These are phyloP conservation scores for Fraxinus albicans DNA, from an alignment of 305 asterid species.

Conservation along the genomic window DNA sequence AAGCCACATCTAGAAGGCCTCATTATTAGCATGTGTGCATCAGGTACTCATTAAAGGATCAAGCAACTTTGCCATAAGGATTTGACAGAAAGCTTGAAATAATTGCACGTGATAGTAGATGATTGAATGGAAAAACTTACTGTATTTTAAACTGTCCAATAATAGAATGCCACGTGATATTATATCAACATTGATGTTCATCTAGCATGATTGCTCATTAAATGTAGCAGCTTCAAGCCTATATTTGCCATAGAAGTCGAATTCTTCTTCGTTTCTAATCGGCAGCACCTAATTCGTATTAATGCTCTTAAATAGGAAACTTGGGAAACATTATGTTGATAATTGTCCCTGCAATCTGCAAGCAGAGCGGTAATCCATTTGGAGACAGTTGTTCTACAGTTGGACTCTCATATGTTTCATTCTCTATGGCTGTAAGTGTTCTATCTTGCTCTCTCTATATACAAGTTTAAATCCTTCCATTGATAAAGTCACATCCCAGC, in stretches of 20 bases:
- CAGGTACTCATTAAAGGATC: slow-evolving; percentile 40
- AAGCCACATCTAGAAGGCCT: slow-evolving; percentile 67
- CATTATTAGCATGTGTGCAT: slow-evolving; percentile 60
- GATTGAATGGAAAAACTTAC: no score
- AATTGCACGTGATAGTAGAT: no score
- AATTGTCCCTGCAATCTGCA: slow-evolving; percentile 76
- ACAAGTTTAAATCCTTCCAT: neutral
- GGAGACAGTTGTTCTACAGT: slow-evolving; percentile 62
- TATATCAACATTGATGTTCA: no score
- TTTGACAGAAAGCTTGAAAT: no score
- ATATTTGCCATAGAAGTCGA: neutral
- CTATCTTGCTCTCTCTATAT: neutral
- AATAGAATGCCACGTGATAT: no score
- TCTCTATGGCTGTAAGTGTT: slow-evolving; percentile 78
- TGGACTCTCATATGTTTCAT: slow-evolving; percentile 76
- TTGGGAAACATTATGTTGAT: slow-evolving; percentile 76
- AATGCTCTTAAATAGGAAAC: slow-evolving; percentile 46
- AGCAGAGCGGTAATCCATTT: slow-evolving; percentile 71
- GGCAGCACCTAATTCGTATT: neutral
- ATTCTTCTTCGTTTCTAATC: neutral
- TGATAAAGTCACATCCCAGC: neutral
- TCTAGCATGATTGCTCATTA: neutral
- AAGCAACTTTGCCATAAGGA: no score
- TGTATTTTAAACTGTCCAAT: no score
- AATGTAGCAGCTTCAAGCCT: neutral